Evolutionary conservation across 305 asterid genomes (phyloP).

Genomic region (Solanum hybrid): DNA sequence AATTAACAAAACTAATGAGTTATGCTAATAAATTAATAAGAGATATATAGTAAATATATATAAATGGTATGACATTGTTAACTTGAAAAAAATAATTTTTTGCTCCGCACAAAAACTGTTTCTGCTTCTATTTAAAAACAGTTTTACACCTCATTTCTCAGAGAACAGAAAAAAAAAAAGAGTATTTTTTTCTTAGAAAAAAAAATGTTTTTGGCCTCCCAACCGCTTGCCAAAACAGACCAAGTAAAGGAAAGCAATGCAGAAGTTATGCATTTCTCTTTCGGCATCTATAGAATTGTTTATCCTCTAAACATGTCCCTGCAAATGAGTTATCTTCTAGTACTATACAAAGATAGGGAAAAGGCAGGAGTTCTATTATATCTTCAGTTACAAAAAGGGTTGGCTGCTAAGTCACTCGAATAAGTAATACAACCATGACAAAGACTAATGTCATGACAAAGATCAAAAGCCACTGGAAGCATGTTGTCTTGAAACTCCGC

Average conservation of each 20-base stretch:
- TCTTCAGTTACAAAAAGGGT: neutral
- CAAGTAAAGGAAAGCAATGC: neutral
- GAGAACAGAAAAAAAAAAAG: neutral
- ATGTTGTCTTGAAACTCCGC: conserved; percentile 59
- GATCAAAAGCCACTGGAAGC: conserved; percentile 73
- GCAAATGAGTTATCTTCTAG: neutral
- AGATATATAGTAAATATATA: neutral
- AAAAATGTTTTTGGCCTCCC: neutral
- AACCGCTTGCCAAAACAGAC: neutral
- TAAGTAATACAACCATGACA: conserved; percentile 76
- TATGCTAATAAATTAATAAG: neutral
- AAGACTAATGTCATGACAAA: conserved; percentile 62
- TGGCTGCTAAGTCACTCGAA: conserved; percentile 55
- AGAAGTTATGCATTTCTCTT: neutral
- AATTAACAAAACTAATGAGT: too few species aligned
- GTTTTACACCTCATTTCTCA: neutral
- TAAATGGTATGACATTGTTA: neutral
- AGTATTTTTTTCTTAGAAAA: too few species aligned
- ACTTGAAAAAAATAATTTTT: neutral
- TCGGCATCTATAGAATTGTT: neutral
- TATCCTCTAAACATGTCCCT: neutral
- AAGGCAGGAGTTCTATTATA: neutral
- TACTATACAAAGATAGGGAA: neutral
- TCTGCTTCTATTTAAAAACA: neutral
- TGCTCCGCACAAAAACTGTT: neutral